Percentiles rank a stretch among this genome's conserved stretches.
Evolutionary conservation across 148 eudicot species (phyloP).

Genomic region (Rhododendron ovatum): DNA sequence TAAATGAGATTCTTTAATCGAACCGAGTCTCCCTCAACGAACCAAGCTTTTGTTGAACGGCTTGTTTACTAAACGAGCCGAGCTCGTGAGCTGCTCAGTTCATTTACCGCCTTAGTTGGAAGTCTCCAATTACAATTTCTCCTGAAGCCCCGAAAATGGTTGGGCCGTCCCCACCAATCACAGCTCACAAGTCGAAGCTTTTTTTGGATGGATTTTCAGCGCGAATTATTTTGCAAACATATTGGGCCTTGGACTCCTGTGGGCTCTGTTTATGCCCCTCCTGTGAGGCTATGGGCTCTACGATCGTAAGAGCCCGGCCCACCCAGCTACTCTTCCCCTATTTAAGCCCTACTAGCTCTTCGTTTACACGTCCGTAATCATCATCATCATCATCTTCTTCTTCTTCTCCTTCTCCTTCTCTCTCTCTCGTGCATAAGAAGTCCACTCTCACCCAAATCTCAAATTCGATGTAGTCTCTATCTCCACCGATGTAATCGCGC

Average conservation of each 20-base stretch:
- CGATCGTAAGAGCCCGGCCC: not conserved
- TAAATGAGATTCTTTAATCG: no score
- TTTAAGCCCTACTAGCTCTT: not conserved
- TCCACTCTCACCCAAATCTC: conserved; percentile 21
- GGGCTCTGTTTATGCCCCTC: not conserved
- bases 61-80: no score
- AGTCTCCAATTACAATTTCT: not conserved
- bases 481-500: conserved; percentile 18
- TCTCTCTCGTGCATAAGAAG: not conserved
- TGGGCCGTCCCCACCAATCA: not conserved
- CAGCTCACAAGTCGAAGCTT: not conserved
- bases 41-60: no score
- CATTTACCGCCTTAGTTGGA: no score
- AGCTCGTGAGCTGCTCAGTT: no score
- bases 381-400: not conserved
- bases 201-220: not conserved
- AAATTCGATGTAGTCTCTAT: conserved; percentile 31
- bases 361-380: not conserved
- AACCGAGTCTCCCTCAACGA: no score
- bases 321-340: not conserved
- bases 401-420: no score
- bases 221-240: not conserved
- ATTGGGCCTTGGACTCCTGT: not conserved
- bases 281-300: not conserved
- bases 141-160: not conserved